Conservation (phyloP, 495 filamentous ascomycete species). For the Trichodelitschia bisporula region DNA sequence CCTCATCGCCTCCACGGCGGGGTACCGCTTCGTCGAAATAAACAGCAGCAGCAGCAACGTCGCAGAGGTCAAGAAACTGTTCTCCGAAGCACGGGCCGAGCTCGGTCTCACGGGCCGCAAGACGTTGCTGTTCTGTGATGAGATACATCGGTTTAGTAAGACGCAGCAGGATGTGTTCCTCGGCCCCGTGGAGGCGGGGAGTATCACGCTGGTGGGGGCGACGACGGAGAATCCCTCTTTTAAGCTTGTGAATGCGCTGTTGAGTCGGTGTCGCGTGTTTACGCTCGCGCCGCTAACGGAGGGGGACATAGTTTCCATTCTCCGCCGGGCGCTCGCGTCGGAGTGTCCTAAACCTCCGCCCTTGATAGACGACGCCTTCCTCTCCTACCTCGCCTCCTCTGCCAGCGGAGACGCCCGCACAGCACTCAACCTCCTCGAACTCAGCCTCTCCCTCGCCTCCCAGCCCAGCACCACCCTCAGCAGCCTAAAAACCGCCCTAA, state of each 20-base stretch:
- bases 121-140: slow-evolving; percentile 95
- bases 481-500: slow-evolving; percentile 52
- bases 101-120: slow-evolving; percentile 58
- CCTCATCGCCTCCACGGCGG: slow-evolving; percentile 64
- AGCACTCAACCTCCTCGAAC: slow-evolving; percentile 74
- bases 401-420: slow-evolving; percentile 82
- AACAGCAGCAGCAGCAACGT: slow-evolving; percentile 81
- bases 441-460: slow-evolving; percentile 43
- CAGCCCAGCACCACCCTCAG: slow-evolving; percentile 29
- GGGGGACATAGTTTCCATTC: slow-evolving; percentile 43
- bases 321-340: slow-evolving; percentile 37
- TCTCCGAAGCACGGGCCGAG: slow-evolving; percentile 64
- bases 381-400: slow-evolving; percentile 61
- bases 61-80: slow-evolving; percentile 89
- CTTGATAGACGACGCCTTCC: slow-evolving; percentile 51
- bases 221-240: slow-evolving; percentile 96
- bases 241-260: slow-evolving; percentile 68
- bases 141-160: slow-evolving; percentile 88
- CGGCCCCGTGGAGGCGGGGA: slow-evolving; percentile 75
- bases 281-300: slow-evolving; percentile 51
- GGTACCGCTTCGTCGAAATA: slow-evolving; percentile 79
- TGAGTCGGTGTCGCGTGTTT: slow-evolving; percentile 79
- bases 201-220: slow-evolving; percentile 77
- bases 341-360: slow-evolving; percentile 10
- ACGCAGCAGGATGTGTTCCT: slow-evolving; percentile 89